These are phyloP conservation scores for Apophysomyces elegans DNA, from an alignment of 371 early-diverging fungal species.

Conservation along the genomic window DNA sequence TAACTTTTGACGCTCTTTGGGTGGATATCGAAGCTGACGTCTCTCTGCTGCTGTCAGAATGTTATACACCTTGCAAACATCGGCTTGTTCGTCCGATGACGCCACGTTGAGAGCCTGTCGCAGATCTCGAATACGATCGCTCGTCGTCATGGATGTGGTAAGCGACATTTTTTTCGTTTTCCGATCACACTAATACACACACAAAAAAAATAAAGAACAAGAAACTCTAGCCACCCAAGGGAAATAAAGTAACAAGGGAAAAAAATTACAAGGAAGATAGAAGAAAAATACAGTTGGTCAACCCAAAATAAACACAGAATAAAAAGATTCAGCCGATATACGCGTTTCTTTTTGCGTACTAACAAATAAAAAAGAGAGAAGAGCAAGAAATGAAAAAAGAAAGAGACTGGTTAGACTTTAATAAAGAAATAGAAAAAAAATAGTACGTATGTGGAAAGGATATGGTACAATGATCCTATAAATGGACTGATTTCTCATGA, in stretches of 20 bases:
- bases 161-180: neutral
- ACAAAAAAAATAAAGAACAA: constrained; percentile 8
- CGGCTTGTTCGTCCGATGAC: neutral
- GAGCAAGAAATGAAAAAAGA: neutral
- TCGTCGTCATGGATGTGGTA: neutral
- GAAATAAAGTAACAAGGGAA: neutral
- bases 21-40: neutral
- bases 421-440: neutral
- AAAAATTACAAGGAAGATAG: neutral
- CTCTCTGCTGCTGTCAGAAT: neutral
- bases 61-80: neutral
- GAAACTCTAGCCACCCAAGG: too few species aligned
- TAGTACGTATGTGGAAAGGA: neutral
- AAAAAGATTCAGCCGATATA: constrained; percentile 5
- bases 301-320: constrained; percentile 1
- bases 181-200: neutral
- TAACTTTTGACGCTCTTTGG: neutral
- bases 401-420: neutral
- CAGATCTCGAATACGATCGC: neutral
- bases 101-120: neutral
- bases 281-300: neutral
- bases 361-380: neutral
- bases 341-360: neutral
- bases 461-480: constrained; percentile 4
- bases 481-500: constrained; percentile 3